A percentile compares a stretch with the other conserved stretches of the same genome.
phyloP scores from a whole-genome alignment of 2,329 filamentous ascomycete genomes.

The Aspergillus sp. region DNA sequence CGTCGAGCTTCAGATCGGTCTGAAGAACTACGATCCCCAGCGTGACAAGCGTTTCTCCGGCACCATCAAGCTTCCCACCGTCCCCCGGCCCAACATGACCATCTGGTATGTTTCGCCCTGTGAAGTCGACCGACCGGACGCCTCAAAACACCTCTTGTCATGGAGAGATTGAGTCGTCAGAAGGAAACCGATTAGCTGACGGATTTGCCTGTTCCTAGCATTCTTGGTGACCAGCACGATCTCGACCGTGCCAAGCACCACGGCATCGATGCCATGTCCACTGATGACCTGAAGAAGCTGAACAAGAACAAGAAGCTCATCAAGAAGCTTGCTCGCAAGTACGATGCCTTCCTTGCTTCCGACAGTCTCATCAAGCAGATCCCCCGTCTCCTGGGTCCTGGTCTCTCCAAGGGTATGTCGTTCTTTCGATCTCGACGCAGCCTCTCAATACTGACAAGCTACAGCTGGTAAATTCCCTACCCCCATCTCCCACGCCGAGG shows the following conservation, averaged over 20 bases:
- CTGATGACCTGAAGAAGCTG: constrained; percentile 99
- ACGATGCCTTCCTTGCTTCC: constrained; percentile 98
- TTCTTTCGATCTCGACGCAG: neutral
- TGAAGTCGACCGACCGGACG: constrained; percentile 9
- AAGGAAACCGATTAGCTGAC: constrained; percentile 14
- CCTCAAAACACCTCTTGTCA: constrained; percentile 4
- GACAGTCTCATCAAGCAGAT: constrained; percentile 99
- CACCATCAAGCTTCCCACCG: constrained; percentile 89
- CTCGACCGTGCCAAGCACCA: constrained; percentile 99
- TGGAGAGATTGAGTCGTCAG: neutral
- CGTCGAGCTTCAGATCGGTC: constrained; percentile 78
- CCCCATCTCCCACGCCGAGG: constrained; percentile 94
- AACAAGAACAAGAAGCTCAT: constrained; percentile 99
- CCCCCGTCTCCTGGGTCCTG: constrained; percentile 96
- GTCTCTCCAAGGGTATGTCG: constrained; percentile 86
- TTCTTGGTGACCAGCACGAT: constrained; percentile 94
- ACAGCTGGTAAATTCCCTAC: constrained; percentile 99
- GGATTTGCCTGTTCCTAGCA: constrained; percentile 45
- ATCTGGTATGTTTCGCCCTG: constrained; percentile 61
- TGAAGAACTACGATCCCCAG: constrained; percentile 99
- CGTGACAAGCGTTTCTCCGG: constrained; percentile 99
- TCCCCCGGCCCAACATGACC: constrained; percentile 88
- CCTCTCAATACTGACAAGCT: constrained; percentile 27
- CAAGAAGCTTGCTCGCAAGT: constrained; percentile 99
- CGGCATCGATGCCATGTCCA: constrained; percentile 96